Conservation (phyloP, 345 rosid species). For the Brassica napus region DNA sequence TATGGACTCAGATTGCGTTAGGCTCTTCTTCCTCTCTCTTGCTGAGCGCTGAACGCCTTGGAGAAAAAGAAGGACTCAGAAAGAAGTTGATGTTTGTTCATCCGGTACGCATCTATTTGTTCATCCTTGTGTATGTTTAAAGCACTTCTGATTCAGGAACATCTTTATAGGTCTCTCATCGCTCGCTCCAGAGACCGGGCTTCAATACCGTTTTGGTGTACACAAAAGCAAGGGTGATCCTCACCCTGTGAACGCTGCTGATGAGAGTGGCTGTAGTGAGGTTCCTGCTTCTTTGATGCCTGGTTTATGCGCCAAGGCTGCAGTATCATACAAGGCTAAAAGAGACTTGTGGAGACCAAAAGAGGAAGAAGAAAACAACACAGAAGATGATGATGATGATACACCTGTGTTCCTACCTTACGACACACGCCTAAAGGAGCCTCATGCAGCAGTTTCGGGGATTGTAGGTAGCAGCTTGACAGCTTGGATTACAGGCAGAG, state of each 20-base stretch:
- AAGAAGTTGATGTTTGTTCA: constrained; percentile 68
- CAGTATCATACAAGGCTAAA: constrained; percentile 68
- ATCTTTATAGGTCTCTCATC: constrained; percentile 43
- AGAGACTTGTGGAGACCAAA: constrained; percentile 68
- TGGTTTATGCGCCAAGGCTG: constrained; percentile 79
- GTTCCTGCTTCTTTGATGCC: constrained; percentile 67
- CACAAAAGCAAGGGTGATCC: constrained; percentile 71
- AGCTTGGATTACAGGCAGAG: constrained; percentile 61
- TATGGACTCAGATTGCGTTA: constrained; percentile 60
- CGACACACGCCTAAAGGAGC: constrained; percentile 63
- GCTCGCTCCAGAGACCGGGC: constrained; percentile 54
- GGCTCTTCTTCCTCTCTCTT: constrained; percentile 52
- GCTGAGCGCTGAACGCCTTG: constrained; percentile 57
- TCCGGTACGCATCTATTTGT: constrained; percentile 47
- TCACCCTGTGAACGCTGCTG: constrained; percentile 40
- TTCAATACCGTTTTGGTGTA: constrained; percentile 64
- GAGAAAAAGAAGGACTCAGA: constrained; percentile 54
- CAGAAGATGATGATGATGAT: constrained; percentile 60
- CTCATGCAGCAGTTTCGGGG: constrained; percentile 75
- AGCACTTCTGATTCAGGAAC: not conserved
- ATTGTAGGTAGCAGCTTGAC: constrained; percentile 63
- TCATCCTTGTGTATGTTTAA: not conserved
- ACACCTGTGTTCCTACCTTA: constrained; percentile 46
- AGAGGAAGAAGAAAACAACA: constrained; percentile 39
- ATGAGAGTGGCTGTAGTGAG: constrained; percentile 38